Evolutionary conservation across 1,284 basidiomycete genomes (phyloP).

Genomic region (Laetiporus sulphureus): DNA sequence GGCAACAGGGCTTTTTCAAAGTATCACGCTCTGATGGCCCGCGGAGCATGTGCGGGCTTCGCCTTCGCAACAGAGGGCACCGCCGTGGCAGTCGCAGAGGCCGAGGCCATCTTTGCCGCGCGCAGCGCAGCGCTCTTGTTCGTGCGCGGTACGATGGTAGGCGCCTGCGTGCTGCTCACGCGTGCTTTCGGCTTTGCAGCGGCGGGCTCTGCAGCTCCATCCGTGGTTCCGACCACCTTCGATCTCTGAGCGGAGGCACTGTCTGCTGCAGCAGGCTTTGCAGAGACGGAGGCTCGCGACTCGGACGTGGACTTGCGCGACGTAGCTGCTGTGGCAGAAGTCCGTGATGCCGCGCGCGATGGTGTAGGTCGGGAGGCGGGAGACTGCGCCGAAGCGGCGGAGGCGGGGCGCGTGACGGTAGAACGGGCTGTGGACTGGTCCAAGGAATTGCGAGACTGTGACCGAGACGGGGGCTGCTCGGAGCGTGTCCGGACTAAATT

Average conservation of each 20-base stretch:
- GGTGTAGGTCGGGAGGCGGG: constrained; percentile 24
- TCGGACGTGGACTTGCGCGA: constrained; percentile 9
- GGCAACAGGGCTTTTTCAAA: too few species aligned
- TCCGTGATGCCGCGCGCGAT: constrained; percentile 12
- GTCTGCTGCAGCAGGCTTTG: background rate
- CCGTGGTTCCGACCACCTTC: too few species aligned
- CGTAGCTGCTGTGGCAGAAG: constrained; percentile 20
- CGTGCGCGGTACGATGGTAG: constrained; percentile 57
- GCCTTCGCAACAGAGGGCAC: constrained; percentile 11
- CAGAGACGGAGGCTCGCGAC: background rate
- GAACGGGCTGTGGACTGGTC: constrained; percentile 16
- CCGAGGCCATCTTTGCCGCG: constrained; percentile 52
- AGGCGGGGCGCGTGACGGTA: constrained; percentile 19
- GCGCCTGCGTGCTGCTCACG: constrained; percentile 48
- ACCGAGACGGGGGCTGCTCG: constrained; percentile 15
- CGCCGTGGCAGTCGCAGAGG: constrained; percentile 10
- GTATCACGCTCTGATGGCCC: constrained; percentile 14
- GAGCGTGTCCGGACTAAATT: constrained; percentile 20
- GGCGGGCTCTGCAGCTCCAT: too few species aligned
- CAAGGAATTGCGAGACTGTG: constrained; percentile 21
- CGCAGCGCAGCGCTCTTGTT: constrained; percentile 73
- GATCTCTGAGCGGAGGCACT: background rate
- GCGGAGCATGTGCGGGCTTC: constrained; percentile 9
- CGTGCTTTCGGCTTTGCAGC: constrained; percentile 32
- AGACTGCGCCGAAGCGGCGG: constrained; percentile 16